Percentiles rank a stretch among this genome's conserved stretches.
These are phyloP conservation scores for Puccinia novopanici DNA, from an alignment of 1,284 basidiomycete species.

Conservation along the genomic window DNA sequence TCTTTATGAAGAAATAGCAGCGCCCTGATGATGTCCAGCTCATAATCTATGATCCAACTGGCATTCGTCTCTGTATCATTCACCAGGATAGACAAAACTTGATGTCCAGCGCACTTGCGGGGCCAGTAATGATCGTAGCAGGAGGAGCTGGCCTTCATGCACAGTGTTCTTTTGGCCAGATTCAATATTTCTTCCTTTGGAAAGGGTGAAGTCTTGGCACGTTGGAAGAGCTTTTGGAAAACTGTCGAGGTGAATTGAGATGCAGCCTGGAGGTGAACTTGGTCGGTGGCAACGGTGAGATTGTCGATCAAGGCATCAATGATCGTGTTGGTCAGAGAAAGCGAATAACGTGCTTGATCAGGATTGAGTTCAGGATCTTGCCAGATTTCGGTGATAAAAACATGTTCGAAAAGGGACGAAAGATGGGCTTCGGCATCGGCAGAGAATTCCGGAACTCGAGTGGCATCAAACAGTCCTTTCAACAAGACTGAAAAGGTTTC, in stretches of 20 bases:
- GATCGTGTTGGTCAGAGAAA: conserved; percentile 69
- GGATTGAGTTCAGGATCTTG: conserved; percentile 64
- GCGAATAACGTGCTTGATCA: conserved; percentile 66
- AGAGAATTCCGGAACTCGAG: conserved; percentile 71
- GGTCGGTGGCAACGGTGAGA: conserved; percentile 63
- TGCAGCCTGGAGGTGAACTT: conserved; percentile 61
- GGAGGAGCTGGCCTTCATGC: conserved; percentile 67
- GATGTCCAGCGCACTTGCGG: conserved; percentile 81
- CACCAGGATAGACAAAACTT: conserved; percentile 77
- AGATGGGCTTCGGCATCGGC: conserved; percentile 71
- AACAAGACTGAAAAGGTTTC: conserved; percentile 71
- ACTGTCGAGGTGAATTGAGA: conserved; percentile 68
- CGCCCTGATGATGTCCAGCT: conserved; percentile 86
- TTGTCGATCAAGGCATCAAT: conserved; percentile 75
- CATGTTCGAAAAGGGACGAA: conserved; percentile 68
- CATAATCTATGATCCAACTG: conserved; percentile 82
- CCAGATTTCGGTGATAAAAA: conserved; percentile 65
- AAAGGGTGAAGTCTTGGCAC: conserved; percentile 60
- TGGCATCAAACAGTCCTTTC: conserved; percentile 77
- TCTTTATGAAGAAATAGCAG: conserved; percentile 93
- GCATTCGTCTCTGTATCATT: conserved; percentile 71
- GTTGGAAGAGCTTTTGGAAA: conserved; percentile 69
- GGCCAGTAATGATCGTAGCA: conserved; percentile 87
- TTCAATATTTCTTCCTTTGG: conserved; percentile 58
- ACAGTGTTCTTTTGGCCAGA: conserved; percentile 60